Conservation (phyloP, 2,329 filamentous ascomycete genomes). For the Talaromyces funiculosus region DNA sequence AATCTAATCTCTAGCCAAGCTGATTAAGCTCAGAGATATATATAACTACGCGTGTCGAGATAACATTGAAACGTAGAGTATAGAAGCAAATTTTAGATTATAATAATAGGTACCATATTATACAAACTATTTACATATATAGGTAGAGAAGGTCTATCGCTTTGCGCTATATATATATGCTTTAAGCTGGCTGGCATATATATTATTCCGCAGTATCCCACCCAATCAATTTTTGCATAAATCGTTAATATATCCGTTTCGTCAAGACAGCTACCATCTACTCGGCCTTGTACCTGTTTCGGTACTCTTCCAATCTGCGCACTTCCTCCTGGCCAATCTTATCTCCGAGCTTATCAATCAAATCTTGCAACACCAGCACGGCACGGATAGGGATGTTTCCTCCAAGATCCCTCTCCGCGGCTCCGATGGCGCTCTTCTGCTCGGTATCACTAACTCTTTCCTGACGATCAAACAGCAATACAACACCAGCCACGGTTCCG, state of each 20-base stretch:
- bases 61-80: too few relatives aligned
- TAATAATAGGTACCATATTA: neutral
- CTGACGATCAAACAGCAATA: slow-evolving; percentile 77
- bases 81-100: too few relatives aligned
- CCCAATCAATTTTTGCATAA: neutral
- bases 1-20: neutral
- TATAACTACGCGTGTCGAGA: neutral
- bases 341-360: slow-evolving; percentile 63
- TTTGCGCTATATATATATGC: neutral
- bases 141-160: neutral
- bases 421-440: slow-evolving; percentile 72
- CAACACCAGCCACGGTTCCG: slow-evolving; percentile 76
- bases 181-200: neutral
- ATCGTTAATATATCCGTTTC: neutral
- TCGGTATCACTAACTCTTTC: slow-evolving; percentile 58
- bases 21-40: neutral
- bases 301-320: slow-evolving; percentile 67
- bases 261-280: slow-evolving; percentile 13
- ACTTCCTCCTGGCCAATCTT: slow-evolving; percentile 59
- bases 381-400: slow-evolving; percentile 67
- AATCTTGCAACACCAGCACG: slow-evolving; percentile 67
- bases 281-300: slow-evolving; percentile 41
- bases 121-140: neutral
- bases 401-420: slow-evolving; percentile 74
- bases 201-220: neutral